Conservation (phyloP, 352 stramenopile genomes). For the Globisporangium nagaii region DNA sequence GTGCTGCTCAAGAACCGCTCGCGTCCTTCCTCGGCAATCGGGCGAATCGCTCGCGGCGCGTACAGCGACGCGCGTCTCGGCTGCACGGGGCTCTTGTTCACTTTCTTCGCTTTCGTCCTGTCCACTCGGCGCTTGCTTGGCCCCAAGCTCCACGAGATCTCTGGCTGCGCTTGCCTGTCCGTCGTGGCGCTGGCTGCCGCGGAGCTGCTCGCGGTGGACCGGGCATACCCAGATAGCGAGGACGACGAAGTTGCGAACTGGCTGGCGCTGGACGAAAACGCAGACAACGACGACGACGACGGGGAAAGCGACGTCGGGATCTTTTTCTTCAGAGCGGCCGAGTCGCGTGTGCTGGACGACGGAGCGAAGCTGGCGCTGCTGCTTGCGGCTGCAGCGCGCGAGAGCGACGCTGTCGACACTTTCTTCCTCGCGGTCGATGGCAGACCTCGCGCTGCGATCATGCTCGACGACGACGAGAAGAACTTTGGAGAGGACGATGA, state of each 20-base stretch:
- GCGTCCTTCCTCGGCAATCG: slow-evolving; percentile 6
- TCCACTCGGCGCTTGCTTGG: slow-evolving; percentile 26
- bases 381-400: background rate
- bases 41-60: slow-evolving; percentile 6
- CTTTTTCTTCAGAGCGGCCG: slow-evolving; percentile 11
- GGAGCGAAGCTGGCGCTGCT: background rate
- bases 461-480: slow-evolving; percentile 15
- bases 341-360: background rate
- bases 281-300: background rate
- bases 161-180: background rate
- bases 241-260: slow-evolving; percentile 8
- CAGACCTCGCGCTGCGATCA: slow-evolving; percentile 5
- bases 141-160: slow-evolving; percentile 19
- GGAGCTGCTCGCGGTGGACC: background rate
- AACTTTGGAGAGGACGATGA: slow-evolving; percentile 18
- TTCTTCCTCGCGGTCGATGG: slow-evolving; percentile 10
- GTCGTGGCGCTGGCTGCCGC: background rate
- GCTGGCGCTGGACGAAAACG: background rate
- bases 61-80: slow-evolving; percentile 11
- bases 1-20: background rate
- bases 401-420: background rate
- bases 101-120: slow-evolving; percentile 41
- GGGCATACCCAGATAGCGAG: background rate
- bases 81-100: slow-evolving; percentile 9
- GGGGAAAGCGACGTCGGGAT: background rate